A percentile compares a stretch with the other conserved stretches of the same genome.
phyloP scores from a whole-genome alignment of 2,329 filamentous ascomycete genomes.

The Podosphaera fusca region DNA sequence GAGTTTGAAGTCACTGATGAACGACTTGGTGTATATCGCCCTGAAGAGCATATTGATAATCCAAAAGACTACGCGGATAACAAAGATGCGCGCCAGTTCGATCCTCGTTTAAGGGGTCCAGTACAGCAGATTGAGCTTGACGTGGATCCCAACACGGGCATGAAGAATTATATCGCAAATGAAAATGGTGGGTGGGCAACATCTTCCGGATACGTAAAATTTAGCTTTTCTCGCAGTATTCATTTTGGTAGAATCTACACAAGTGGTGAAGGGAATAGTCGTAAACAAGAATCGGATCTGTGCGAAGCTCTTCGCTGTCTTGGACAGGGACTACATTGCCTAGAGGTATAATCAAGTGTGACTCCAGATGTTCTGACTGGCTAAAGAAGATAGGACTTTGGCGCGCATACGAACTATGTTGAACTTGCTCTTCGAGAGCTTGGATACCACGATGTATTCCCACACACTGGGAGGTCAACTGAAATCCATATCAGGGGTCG shows the following conservation, averaged over 20 bases:
- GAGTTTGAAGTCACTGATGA: conserved; percentile 71
- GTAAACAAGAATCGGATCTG: conserved; percentile 52
- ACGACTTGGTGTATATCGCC: conserved; percentile 56
- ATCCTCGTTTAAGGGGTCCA: conserved; percentile 59
- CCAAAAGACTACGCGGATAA: conserved; percentile 65
- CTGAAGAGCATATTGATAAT: conserved; percentile 55
- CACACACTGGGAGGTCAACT: conserved; percentile 45
- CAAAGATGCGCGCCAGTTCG: conserved; percentile 60
- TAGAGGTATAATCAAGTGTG: conserved; percentile 16
- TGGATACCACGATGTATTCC: conserved; percentile 43
- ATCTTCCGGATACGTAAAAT: conserved; percentile 62
- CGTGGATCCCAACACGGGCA: conserved; percentile 57
- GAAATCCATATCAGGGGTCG: conserved; percentile 43
- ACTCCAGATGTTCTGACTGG: conserved; percentile 1
- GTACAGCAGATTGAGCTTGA: conserved; percentile 49
- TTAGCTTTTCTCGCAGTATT: conserved; percentile 49
- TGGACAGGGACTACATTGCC: conserved; percentile 32
- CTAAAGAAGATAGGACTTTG: conserved; percentile 29
- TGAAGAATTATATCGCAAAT: conserved; percentile 99
- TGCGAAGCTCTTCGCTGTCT: conserved; percentile 39
- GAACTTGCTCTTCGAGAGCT: conserved; percentile 56
- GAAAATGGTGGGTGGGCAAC: conserved; percentile 75
- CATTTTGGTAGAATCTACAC: conserved; percentile 60
- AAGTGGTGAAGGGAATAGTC: conserved; percentile 30
- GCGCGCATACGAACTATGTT: conserved; percentile 65